A percentile compares a stretch with the other conserved stretches of the same genome.
Conservation (phyloP, 495 filamentous ascomycete genomes). For the Penicillium desertorum region DNA sequence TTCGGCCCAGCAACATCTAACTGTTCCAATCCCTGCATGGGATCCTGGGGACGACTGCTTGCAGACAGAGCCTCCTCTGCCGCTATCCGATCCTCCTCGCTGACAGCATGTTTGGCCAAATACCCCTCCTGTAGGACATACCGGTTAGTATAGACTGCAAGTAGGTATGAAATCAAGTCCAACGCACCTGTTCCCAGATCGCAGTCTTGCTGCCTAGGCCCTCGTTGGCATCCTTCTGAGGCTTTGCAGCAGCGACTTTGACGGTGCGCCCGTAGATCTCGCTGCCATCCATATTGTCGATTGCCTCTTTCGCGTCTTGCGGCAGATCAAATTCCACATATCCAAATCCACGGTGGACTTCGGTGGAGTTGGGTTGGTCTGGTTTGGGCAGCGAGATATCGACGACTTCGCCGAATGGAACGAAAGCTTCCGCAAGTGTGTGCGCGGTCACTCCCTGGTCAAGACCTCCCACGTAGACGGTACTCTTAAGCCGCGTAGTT, state of each 20-base stretch:
- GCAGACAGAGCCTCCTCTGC: conserved; percentile 55
- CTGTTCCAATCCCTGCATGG: conserved; percentile 93
- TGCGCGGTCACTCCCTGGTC: conserved; percentile 71
- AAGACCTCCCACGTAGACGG: conserved; percentile 87
- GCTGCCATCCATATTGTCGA: conserved; percentile 98
- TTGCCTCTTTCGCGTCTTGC: conserved; percentile 88
- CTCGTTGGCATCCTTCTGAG: conserved; percentile 83
- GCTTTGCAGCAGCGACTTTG: conserved; percentile 88
- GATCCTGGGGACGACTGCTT: conserved; percentile 65
- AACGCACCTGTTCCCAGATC: conserved; percentile 91
- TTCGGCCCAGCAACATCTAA: conserved; percentile 92
- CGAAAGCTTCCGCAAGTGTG: conserved; percentile 83
- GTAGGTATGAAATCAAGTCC: conserved; percentile 30
- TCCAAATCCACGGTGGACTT: conserved; percentile 87
- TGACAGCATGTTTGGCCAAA: conserved; percentile 84
- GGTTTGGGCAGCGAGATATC: conserved; percentile 88
- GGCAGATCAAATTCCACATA: conserved; percentile 92
- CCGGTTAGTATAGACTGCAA: conserved; percentile 23
- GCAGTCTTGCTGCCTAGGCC: conserved; percentile 92
- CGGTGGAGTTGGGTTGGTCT: conserved; percentile 65
- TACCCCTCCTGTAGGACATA: conserved; percentile 72
- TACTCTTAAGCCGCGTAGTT: conserved; percentile 76
- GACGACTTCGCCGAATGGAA: conserved; percentile 92
- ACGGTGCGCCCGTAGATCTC: conserved; percentile 93
- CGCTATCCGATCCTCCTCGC: conserved; percentile 76